Percentiles rank a stretch among this genome's conserved stretches.
phyloP scores from a whole-genome alignment of 2,329 filamentous ascomycete genomes.

The Aspergillus hortae region DNA sequence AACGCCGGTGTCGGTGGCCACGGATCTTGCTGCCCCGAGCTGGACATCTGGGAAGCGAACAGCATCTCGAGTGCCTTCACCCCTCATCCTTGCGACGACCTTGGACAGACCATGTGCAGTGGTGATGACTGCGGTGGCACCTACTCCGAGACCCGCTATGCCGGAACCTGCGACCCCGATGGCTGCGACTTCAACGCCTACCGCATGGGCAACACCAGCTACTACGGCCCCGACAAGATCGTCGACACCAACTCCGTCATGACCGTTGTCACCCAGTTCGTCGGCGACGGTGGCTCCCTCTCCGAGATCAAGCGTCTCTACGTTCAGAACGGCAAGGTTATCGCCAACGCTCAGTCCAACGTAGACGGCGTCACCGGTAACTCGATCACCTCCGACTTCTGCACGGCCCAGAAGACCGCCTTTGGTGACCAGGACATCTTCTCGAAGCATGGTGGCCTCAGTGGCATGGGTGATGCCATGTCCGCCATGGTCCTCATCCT shows the following conservation, averaged over 20 bases:
- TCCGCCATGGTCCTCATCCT: slow-evolving; percentile 60
- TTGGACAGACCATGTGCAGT: slow-evolving; percentile 50
- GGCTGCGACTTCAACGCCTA: slow-evolving; percentile 70
- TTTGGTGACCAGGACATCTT: slow-evolving; percentile 56
- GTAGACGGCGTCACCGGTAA: slow-evolving; percentile 49
- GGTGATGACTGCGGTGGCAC: slow-evolving; percentile 52
- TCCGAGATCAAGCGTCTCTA: slow-evolving; percentile 62
- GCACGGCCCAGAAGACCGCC: slow-evolving; percentile 51
- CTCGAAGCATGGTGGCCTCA: slow-evolving; percentile 52
- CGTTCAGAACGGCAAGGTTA: slow-evolving; percentile 58
- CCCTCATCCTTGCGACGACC: slow-evolving; percentile 58
- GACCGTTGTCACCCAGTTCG: slow-evolving; percentile 67
- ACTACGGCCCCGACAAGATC: slow-evolving; percentile 58
- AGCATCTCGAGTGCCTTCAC: slow-evolving; percentile 60
- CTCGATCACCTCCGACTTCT: slow-evolving; percentile 56
- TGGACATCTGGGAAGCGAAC: slow-evolving; percentile 71
- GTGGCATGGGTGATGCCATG: slow-evolving; percentile 52
- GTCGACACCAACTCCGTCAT: slow-evolving; percentile 58
- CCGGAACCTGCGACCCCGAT: slow-evolving; percentile 62
- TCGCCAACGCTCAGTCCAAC: slow-evolving; percentile 51
- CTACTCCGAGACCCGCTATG: slow-evolving; percentile 53
- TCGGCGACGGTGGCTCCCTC: slow-evolving; percentile 50
- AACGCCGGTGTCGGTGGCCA: slow-evolving; percentile 52
- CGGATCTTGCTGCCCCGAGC: slow-evolving; percentile 63
- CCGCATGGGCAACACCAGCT: slow-evolving; percentile 60